These are phyloP conservation scores for Ilex aquifolium DNA, from an alignment of 257 asterid genomes.

Conservation along the genomic window DNA sequence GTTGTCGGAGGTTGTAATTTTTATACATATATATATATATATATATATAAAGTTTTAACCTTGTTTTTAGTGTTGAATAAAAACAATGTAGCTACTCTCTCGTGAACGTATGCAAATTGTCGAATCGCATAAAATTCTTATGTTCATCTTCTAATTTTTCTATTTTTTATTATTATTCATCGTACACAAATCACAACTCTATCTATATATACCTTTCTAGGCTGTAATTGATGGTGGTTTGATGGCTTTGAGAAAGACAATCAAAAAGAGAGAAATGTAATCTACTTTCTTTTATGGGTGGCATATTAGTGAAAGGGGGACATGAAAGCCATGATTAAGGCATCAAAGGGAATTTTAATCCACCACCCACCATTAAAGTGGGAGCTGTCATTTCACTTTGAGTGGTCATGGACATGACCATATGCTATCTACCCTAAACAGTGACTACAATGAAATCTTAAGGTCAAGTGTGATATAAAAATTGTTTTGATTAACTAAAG, in stretches of 20 bases:
- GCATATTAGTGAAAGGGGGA: constrained; percentile 11
- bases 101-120: too few species aligned
- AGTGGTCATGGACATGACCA: background rate
- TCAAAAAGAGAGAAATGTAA: constrained; percentile 2
- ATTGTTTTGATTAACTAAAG: constrained; percentile 8
- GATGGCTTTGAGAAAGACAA: constrained; percentile 7
- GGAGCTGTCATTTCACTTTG: constrained; percentile 19
- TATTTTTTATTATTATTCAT: too few species aligned
- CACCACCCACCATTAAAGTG: constrained; percentile 16
- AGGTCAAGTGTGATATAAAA: constrained; percentile 18
- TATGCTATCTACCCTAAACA: background rate
- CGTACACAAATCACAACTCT: too few species aligned
- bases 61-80: too few species aligned
- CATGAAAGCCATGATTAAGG: constrained; percentile 17
- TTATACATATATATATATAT: too few species aligned
- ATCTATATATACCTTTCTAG: too few species aligned
- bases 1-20: too few species aligned
- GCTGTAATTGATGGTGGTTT: background rate
- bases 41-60: too few species aligned
- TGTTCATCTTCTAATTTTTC: too few species aligned
- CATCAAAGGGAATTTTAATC: constrained; percentile 11
- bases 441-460: constrained; percentile 2
- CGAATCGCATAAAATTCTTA: too few species aligned
- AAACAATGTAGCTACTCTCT: too few species aligned
- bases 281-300: constrained; percentile 10